Evolutionary conservation across 176 grass and related monocot genomes (phyloP).

Genomic region (Zizania latifolia): DNA sequence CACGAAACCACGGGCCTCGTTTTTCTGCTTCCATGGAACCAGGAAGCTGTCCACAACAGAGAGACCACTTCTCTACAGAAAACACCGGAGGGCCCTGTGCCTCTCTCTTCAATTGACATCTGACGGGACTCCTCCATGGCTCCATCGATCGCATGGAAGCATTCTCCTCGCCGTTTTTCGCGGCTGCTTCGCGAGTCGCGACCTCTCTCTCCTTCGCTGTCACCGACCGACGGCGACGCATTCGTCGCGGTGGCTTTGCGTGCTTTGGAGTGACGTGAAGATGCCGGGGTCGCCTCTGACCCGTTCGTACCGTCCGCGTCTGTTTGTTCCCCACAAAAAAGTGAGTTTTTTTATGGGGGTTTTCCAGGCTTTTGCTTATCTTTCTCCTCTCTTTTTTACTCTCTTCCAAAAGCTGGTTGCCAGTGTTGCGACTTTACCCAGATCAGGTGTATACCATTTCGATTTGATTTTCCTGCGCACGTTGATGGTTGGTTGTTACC

Average conservation of each 20-base stretch:
- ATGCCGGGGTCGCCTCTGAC: neutral
- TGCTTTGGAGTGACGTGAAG: neutral
- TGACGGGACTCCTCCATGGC: no score
- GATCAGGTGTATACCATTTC: neutral
- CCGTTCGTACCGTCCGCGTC: neutral
- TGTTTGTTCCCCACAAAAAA: neutral
- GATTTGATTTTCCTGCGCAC: neutral
- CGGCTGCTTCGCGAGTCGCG: no score
- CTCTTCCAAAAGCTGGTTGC: neutral
- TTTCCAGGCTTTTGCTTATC: neutral
- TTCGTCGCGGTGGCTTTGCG: neutral
- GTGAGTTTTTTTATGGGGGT: neutral
- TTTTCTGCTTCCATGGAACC: neutral
- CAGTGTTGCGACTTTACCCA: neutral
- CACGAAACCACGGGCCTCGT: neutral
- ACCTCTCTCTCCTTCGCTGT: neutral
- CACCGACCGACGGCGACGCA: neutral
- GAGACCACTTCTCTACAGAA: slow-evolving; percentile 16
- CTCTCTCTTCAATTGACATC: neutral
- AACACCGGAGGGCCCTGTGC: slow-evolving; percentile 26
- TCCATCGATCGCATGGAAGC: neutral
- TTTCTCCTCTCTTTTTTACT: neutral
- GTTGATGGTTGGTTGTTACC: neutral
- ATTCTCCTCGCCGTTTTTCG: neutral
- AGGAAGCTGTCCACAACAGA: neutral